Conservation (phyloP, 2,329 filamentous ascomycete genomes). For the Rutstroemia sp. region DNA sequence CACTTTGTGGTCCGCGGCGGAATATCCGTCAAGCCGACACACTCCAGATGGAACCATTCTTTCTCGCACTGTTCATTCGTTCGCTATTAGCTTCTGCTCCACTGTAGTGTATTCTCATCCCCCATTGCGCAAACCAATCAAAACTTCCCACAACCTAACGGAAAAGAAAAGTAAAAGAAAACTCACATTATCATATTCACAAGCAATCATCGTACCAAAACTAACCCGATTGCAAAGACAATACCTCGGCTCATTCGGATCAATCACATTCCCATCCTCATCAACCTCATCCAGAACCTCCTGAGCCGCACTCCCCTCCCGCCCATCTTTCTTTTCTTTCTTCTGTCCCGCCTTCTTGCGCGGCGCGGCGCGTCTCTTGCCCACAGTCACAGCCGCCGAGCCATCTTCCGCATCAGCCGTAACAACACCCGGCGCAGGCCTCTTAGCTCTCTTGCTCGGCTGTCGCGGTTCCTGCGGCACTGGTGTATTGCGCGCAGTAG, state of each 20-base stretch:
- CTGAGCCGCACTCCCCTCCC: conserved; percentile 38
- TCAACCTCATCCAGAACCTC: conserved; percentile 53
- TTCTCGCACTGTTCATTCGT: conserved; percentile 53
- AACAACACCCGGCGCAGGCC: conserved; percentile 66
- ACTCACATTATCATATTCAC: conserved; percentile 69
- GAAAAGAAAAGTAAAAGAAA: conserved; percentile 2
- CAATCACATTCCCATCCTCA: conserved; percentile 62
- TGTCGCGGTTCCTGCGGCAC: conserved; percentile 34
- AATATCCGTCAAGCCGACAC: conserved; percentile 60
- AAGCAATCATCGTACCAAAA: conserved; percentile 77
- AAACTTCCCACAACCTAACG: not conserved
- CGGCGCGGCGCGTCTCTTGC: conserved; percentile 62
- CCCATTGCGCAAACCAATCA: not conserved
- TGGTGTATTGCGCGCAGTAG: conserved; percentile 35
- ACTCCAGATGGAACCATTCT: conserved; percentile 81
- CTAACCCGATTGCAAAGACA: conserved; percentile 74
- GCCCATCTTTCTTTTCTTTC: conserved; percentile 32
- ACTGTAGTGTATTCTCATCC: not conserved
- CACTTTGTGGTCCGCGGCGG: conserved; percentile 70
- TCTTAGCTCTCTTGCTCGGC: conserved; percentile 53
- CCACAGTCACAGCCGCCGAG: conserved; percentile 54
- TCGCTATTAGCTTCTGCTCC: conserved; percentile 14
- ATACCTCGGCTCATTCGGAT: conserved; percentile 69
- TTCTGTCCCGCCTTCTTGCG: conserved; percentile 52
- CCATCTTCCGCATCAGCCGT: conserved; percentile 36